Conservation (phyloP, 2,329 filamentous ascomycete genomes). For the Periconia macrospinosa region DNA sequence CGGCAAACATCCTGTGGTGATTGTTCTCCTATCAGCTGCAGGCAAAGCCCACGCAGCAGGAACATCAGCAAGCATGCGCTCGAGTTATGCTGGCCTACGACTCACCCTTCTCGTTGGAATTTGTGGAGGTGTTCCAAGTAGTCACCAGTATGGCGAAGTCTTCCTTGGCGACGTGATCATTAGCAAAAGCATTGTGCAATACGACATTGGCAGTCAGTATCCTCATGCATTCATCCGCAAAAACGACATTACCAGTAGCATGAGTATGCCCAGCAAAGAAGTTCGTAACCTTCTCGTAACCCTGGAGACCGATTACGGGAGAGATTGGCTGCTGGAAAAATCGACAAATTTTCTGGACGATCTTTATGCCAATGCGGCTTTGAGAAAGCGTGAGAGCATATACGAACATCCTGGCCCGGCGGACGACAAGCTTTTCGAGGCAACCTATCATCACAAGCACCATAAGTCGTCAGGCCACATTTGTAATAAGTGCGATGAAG, state of each 20-base stretch:
- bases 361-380: not conserved
- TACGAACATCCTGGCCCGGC: not conserved
- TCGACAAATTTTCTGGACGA: not conserved
- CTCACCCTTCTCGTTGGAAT: not conserved
- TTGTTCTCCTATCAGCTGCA: not conserved
- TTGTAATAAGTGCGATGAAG: not conserved
- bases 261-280: not conserved
- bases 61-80: not conserved
- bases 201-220: not conserved
- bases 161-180: not conserved
- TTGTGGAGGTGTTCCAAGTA: not conserved
- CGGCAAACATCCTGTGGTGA: not conserved
- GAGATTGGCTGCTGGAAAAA: not conserved
- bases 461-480: not conserved
- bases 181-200: not conserved
- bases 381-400: not conserved
- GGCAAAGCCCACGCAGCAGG: not conserved
- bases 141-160: not conserved
- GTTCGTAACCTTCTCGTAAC: not conserved
- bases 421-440: not conserved
- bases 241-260: not conserved
- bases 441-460: not conserved
- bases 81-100: not conserved
- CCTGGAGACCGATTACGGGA: not conserved
- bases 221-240: not conserved